phyloP scores from a whole-genome alignment of 768 basidiomycete genomes.

The Amylocystis lapponica region DNA sequence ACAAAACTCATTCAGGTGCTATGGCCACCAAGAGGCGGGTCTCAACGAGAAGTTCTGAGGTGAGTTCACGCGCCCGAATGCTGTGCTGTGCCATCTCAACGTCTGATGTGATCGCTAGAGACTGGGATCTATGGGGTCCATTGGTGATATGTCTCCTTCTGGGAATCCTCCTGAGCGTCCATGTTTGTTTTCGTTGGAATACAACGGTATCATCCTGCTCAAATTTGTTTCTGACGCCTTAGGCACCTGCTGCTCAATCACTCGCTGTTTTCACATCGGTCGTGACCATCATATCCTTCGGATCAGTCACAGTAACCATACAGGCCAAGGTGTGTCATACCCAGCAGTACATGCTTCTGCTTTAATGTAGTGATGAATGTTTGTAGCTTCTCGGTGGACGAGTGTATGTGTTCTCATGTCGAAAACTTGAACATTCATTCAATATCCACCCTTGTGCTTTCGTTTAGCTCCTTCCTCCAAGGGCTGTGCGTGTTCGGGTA shows the following conservation, averaged over 20 bases:
- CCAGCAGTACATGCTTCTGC: neutral
- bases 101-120: constrained; percentile 38
- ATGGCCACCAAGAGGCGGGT: constrained; percentile 71
- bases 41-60: constrained; percentile 79
- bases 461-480: constrained; percentile 85
- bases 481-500: constrained; percentile 93
- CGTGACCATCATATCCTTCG: constrained; percentile 88
- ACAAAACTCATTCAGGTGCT: constrained; percentile 90
- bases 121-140: constrained; percentile 99
- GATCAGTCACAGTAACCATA: constrained; percentile 88
- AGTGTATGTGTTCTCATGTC: constrained; percentile 49
- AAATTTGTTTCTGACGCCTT: neutral
- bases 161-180: constrained; percentile 80
- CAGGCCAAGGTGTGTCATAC: constrained; percentile 76
- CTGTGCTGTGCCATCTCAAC: constrained; percentile 3
- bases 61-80: constrained; percentile 25
- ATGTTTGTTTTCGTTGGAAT: too few relatives aligned
- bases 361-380: too few relatives aligned
- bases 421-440: too few relatives aligned
- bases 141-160: constrained; percentile 76
- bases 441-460: too few relatives aligned
- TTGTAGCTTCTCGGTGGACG: constrained; percentile 69
- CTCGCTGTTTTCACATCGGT: constrained; percentile 90
- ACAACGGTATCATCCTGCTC: too few relatives aligned
- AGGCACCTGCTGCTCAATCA: constrained; percentile 83